Evolutionary conservation across 2,329 filamentous ascomycete genomes (phyloP).

Genomic region (Diaporthe velutina): DNA sequence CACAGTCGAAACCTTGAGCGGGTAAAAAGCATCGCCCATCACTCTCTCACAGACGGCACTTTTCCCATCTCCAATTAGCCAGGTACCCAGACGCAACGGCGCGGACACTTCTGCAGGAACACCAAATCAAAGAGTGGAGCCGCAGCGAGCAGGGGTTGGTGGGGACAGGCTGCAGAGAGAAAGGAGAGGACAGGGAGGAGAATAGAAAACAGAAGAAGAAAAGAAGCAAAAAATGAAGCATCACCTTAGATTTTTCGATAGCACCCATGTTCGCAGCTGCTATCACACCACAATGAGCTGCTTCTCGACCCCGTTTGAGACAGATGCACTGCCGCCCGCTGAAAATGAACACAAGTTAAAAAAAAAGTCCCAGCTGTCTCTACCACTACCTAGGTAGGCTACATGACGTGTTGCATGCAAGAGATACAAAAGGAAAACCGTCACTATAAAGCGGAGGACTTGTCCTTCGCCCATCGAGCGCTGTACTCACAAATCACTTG

Average conservation of each 20-base stretch:
- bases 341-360: background rate
- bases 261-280: background rate
- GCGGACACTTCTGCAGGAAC: conserved; percentile 36
- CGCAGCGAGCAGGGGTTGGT: background rate
- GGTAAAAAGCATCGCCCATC: conserved; percentile 20
- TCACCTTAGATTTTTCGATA: background rate
- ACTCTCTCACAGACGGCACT: conserved; percentile 17
- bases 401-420: background rate
- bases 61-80: conserved; percentile 1
- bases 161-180: conserved; percentile 29
- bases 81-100: conserved; percentile 19
- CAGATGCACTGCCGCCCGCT: background rate
- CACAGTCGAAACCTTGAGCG: conserved; percentile 21
- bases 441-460: background rate
- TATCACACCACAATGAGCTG: conserved; percentile 28
- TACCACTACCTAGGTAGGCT: background rate
- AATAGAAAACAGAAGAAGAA: background rate
- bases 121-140: conserved; percentile 26
- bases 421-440: background rate
- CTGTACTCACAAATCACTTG: background rate
- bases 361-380: background rate
- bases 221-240: too few species aligned
- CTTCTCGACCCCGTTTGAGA: background rate
- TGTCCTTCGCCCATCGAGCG: background rate
- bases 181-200: conserved; percentile 29